Percentiles rank a stretch among this genome's conserved stretches.
Conservation (phyloP, 73 alveolate species). For the Uronychia setigera region DNA sequence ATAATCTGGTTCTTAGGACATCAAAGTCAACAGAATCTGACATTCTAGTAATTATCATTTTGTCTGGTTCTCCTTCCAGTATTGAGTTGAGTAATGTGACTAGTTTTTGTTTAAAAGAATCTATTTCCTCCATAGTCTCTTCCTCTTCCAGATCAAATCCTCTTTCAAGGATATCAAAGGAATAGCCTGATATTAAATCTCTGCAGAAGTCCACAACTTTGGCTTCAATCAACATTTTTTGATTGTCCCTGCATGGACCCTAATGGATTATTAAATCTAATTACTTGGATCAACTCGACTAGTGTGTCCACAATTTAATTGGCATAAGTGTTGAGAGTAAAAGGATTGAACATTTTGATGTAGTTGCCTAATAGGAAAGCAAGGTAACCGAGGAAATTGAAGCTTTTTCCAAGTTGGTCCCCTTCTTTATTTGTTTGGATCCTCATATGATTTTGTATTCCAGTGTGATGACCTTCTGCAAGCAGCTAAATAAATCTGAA, state of each 20-base stretch:
- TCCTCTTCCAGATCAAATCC: slow-evolving; percentile 17
- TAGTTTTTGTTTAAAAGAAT: slow-evolving; percentile 17
- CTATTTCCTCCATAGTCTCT: slow-evolving; percentile 7
- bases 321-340: slow-evolving; percentile 33
- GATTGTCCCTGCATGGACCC: slow-evolving; percentile 84
- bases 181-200: slow-evolving; percentile 28
- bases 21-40: slow-evolving; percentile 16
- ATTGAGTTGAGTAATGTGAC: slow-evolving; percentile 34
- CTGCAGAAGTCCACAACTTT: slow-evolving; percentile 44
- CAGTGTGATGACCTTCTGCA: slow-evolving; percentile 71
- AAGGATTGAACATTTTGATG: slow-evolving; percentile 31
- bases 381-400: slow-evolving; percentile 36
- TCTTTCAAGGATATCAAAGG: background rate
- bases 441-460: slow-evolving; percentile 70
- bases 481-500: slow-evolving; percentile 64
- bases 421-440: slow-evolving; percentile 58
- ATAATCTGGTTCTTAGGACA: slow-evolving; percentile 17
- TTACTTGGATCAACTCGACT: slow-evolving; percentile 61
- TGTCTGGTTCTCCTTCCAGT: slow-evolving; percentile 46
- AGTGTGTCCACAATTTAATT: slow-evolving; percentile 63
- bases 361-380: slow-evolving; percentile 45
- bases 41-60: slow-evolving; percentile 14
- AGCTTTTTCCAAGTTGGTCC: slow-evolving; percentile 32
- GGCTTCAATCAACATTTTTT: slow-evolving; percentile 61
- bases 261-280: background rate